These are phyloP conservation scores for Cytauxzoon felis DNA, from an alignment of 169 alveolate genomes.

Conservation along the genomic window DNA sequence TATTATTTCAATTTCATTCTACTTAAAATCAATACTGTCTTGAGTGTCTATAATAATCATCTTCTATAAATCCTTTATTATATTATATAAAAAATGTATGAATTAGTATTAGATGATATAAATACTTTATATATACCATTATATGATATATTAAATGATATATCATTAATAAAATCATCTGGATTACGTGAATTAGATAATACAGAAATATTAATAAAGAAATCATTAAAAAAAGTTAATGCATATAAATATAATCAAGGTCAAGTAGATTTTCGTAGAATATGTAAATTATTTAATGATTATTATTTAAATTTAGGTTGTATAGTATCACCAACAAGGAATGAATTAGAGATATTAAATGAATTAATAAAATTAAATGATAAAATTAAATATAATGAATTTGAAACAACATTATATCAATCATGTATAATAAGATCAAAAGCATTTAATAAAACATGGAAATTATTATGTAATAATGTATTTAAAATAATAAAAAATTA, in stretches of 20 bases:
- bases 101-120: no score
- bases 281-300: not conserved
- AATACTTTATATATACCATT: no score
- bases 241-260: constrained; percentile 8
- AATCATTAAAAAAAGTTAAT: not conserved
- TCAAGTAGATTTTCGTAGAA: constrained; percentile 8
- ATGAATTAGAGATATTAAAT: constrained; percentile 41
- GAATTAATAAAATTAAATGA: constrained; percentile 23
- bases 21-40: no score
- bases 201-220: no score
- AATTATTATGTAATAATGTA: constrained; percentile 25
- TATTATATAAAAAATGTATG: no score
- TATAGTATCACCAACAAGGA: constrained; percentile 39
- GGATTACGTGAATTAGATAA: no score
- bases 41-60: no score
- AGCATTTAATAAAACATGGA: constrained; percentile 47
- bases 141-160: no score
- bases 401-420: constrained; percentile 47
- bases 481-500: constrained; percentile 17
- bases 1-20: no score
- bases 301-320: constrained; percentile 40
- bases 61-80: no score
- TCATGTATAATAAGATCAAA: constrained; percentile 34
- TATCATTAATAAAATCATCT: no score
- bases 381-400: not conserved